Conservation (phyloP, 2,329 filamentous ascomycete species). For the Graphium sp. region DNA sequence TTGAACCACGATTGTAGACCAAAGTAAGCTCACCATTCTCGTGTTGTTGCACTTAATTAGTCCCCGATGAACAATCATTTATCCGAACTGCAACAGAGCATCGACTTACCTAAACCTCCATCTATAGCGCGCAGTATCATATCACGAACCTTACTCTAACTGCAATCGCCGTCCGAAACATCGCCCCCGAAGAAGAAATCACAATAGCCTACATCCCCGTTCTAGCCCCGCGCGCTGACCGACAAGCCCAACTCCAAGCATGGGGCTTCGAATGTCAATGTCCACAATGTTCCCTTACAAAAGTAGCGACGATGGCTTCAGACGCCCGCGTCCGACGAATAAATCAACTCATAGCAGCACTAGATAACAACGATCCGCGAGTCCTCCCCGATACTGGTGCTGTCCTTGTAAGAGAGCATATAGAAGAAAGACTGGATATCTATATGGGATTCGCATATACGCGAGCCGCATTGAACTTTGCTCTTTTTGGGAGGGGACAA, state of each 20-base stretch:
- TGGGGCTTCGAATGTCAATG: neutral
- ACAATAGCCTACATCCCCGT: slow-evolving; percentile 18
- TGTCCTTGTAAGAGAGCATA: slow-evolving; percentile 14
- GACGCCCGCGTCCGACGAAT: neutral
- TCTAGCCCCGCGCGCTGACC: slow-evolving; percentile 10
- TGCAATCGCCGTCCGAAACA: slow-evolving; percentile 17
- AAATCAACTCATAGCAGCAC: slow-evolving; percentile 12
- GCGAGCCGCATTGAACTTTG: slow-evolving; percentile 18
- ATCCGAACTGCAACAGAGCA: no score
- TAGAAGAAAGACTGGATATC: slow-evolving; percentile 14
- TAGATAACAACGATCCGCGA: no score
- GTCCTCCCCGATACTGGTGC: slow-evolving; percentile 13
- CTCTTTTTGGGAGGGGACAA: slow-evolving; percentile 16
- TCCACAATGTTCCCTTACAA: neutral
- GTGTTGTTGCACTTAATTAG: no score
- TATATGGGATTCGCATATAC: slow-evolving; percentile 17
- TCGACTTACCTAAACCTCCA: no score
- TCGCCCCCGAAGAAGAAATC: slow-evolving; percentile 17
- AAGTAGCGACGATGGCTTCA: neutral
- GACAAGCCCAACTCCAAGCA: slow-evolving; percentile 8
- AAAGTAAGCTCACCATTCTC: no score
- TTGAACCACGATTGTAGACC: slow-evolving; percentile 23
- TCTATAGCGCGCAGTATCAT: slow-evolving; percentile 18
- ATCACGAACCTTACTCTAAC: slow-evolving; percentile 16
- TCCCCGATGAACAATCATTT: no score